Evolutionary conservation across 805 yeast species (phyloP).

Genomic region (Saturnispora dispora): DNA sequence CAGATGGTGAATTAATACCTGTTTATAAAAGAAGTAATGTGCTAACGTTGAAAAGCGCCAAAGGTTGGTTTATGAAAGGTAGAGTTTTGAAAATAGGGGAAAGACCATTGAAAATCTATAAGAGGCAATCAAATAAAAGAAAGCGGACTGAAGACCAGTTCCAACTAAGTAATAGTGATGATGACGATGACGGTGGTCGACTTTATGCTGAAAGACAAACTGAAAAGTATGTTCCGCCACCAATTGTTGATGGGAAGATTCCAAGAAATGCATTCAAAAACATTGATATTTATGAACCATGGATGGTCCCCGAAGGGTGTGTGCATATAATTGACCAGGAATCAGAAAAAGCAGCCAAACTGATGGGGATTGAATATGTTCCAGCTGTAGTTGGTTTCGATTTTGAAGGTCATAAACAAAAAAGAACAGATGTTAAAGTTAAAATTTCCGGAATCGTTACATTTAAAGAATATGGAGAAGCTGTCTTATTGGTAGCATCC

Average conservation of each 20-base stretch:
- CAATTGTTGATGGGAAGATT: slow-evolving; percentile 55
- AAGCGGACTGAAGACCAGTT: slow-evolving; percentile 19
- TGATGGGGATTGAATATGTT: slow-evolving; percentile 69
- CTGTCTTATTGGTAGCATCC: slow-evolving; percentile 43
- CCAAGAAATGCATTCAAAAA: slow-evolving; percentile 76
- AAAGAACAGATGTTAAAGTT: slow-evolving; percentile 44
- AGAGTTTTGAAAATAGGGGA: slow-evolving; percentile 63
- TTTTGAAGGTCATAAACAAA: slow-evolving; percentile 31
- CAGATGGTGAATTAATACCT: slow-evolving; percentile 32
- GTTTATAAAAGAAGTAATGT: slow-evolving; percentile 67
- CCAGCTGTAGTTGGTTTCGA: slow-evolving; percentile 85
- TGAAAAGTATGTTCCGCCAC: slow-evolving; percentile 56
- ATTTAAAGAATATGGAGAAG: slow-evolving; percentile 51
- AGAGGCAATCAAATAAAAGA: slow-evolving; percentile 13
- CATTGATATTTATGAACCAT: slow-evolving; percentile 64
- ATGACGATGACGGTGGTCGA: slow-evolving; percentile 46
- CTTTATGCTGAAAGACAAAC: slow-evolving; percentile 78
- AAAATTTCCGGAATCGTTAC: slow-evolving; percentile 69
- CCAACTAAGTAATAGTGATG: slow-evolving; percentile 27
- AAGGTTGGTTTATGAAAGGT: slow-evolving; percentile 82
- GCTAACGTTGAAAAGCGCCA: slow-evolving; percentile 55
- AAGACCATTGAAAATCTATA: slow-evolving; percentile 46
- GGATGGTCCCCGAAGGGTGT: slow-evolving; percentile 82
- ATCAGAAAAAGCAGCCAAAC: slow-evolving; percentile 62
- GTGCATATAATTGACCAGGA: slow-evolving; percentile 45